These are phyloP conservation scores for Neurospora sp. DNA, from an alignment of 495 filamentous ascomycete genomes.

Conservation along the genomic window DNA sequence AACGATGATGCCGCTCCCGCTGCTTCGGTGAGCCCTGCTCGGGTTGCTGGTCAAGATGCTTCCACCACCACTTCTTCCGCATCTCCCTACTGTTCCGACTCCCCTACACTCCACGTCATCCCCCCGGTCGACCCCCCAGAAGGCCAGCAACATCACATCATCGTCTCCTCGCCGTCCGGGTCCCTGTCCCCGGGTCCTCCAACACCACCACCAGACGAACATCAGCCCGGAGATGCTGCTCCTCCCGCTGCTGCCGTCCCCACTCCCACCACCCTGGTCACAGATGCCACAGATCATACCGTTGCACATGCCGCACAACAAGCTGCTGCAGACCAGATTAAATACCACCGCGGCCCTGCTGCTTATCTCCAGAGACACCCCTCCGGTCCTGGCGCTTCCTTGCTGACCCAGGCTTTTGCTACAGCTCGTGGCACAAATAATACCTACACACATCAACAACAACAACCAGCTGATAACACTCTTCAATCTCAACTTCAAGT, in stretches of 20 bases:
- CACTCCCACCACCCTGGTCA: conserved; percentile 15
- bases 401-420: conserved; percentile 43
- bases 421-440: conserved; percentile 38
- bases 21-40: conserved; percentile 35
- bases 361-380: conserved; percentile 22
- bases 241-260: conserved; percentile 20
- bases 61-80: neutral
- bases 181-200: neutral
- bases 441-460: neutral
- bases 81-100: no score
- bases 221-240: conserved; percentile 13
- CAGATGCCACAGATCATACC: conserved; percentile 7
- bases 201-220: neutral
- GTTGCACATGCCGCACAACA: conserved; percentile 12
- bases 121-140: conserved; percentile 5
- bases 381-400: conserved; percentile 29
- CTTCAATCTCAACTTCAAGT: conserved; percentile 2
- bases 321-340: conserved; percentile 33
- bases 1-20: conserved; percentile 41
- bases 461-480: conserved; percentile 5
- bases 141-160: conserved; percentile 15
- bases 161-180: conserved; percentile 3
- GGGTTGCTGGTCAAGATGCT: conserved; percentile 12
- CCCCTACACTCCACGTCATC: neutral
- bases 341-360: conserved; percentile 34